These are phyloP conservation scores for Arxiozyma bovina DNA, from an alignment of 1,139 yeast species.

Conservation along the genomic window DNA sequence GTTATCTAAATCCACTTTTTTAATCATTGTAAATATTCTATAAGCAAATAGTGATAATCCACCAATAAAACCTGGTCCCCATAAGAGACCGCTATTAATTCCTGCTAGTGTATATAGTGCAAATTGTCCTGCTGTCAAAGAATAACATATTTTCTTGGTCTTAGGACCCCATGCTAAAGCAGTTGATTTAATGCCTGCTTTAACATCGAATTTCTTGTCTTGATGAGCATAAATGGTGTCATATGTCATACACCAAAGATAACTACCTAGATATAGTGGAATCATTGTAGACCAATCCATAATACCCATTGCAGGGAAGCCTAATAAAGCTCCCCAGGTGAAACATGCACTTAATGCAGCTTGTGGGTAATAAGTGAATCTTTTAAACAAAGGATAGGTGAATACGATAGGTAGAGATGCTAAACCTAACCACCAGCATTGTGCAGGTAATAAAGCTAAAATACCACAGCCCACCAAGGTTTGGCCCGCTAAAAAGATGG, in stretches of 20 bases:
- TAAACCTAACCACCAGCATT: slow-evolving; percentile 78
- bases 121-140: slow-evolving; percentile 59
- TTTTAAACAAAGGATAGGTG: slow-evolving; percentile 84
- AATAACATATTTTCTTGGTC: slow-evolving; percentile 60
- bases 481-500: slow-evolving; percentile 62
- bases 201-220: slow-evolving; percentile 77
- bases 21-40: slow-evolving; percentile 59
- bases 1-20: slow-evolving; percentile 63
- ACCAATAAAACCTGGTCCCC: slow-evolving; percentile 70
- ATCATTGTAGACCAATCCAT: slow-evolving; percentile 66
- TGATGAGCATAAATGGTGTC: slow-evolving; percentile 98
- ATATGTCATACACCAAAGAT: slow-evolving; percentile 89
- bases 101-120: slow-evolving; percentile 64
- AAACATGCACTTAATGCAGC: slow-evolving; percentile 71
- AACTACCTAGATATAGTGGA: slow-evolving; percentile 69
- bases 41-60: slow-evolving; percentile 62
- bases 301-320: slow-evolving; percentile 93
- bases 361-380: slow-evolving; percentile 95
- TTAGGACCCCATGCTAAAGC: slow-evolving; percentile 87
- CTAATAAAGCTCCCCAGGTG: slow-evolving; percentile 91
- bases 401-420: slow-evolving; percentile 71
- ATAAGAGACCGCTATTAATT: slow-evolving; percentile 54
- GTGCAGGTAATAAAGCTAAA: slow-evolving; percentile 62
- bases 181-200: slow-evolving; percentile 89
- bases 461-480: slow-evolving; percentile 70